phyloP scores from a whole-genome alignment of 2,329 filamentous ascomycete genomes.

The Penicillium sp. region DNA sequence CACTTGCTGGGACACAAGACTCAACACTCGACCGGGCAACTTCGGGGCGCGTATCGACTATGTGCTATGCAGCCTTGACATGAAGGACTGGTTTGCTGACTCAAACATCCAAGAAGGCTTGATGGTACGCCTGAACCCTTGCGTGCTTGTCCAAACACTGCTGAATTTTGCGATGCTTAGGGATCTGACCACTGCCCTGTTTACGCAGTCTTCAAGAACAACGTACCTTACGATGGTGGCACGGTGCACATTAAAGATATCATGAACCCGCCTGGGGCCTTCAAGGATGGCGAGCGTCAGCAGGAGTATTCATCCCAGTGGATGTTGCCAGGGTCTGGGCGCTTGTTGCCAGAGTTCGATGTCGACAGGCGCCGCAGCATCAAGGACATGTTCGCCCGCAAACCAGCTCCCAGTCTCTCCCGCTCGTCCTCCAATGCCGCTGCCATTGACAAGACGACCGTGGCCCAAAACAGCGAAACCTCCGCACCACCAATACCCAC shows the following conservation, averaged over 20 bases:
- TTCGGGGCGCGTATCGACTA: slow-evolving; percentile 94
- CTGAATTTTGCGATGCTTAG: slow-evolving; percentile 37
- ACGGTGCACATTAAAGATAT: slow-evolving; percentile 66
- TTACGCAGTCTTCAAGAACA: slow-evolving; percentile 71
- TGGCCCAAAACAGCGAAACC: neutral
- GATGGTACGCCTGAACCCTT: slow-evolving; percentile 52
- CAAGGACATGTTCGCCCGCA: slow-evolving; percentile 85
- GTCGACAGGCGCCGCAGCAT: slow-evolving; percentile 75
- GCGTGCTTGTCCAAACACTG: neutral
- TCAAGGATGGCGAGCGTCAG: slow-evolving; percentile 65
- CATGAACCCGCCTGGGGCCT: slow-evolving; percentile 76
- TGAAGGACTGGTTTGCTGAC: slow-evolving; percentile 77
- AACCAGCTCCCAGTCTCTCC: slow-evolving; percentile 34
- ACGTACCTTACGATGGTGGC: slow-evolving; percentile 54
- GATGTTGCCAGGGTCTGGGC: slow-evolving; percentile 74
- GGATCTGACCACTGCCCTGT: slow-evolving; percentile 97
- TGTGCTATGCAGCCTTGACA: slow-evolving; percentile 76
- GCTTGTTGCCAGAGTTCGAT: slow-evolving; percentile 78
- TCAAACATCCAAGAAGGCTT: slow-evolving; percentile 91
- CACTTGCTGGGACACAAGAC: slow-evolving; percentile 94
- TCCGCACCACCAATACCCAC: slow-evolving; percentile 5
- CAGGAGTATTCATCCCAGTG: slow-evolving; percentile 67
- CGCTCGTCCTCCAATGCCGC: slow-evolving; percentile 15
- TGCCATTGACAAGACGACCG: slow-evolving; percentile 11
- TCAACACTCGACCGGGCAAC: slow-evolving; percentile 94